Conservation (phyloP, 225 moss, liverwort and hornwort genomes). For the Climacium dendroides region DNA sequence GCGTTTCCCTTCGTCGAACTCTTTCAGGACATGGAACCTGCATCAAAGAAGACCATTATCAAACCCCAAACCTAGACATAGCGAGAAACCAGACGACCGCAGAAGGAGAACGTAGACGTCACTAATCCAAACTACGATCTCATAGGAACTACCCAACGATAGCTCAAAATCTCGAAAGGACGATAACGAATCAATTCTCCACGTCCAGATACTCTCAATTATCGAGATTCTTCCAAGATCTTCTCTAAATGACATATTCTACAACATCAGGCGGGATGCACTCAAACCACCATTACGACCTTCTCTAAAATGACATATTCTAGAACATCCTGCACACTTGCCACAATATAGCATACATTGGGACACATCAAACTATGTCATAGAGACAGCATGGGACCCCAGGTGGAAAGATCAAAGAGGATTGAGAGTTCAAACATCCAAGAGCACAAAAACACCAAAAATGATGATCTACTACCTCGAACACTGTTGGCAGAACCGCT, state of each 20-base stretch:
- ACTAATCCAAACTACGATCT: background rate
- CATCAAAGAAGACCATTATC: background rate
- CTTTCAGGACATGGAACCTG: conserved; percentile 79
- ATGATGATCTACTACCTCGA: conserved; percentile 7
- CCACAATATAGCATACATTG: background rate
- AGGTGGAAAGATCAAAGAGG: background rate
- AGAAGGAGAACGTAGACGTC: background rate
- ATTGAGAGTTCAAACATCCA: background rate
- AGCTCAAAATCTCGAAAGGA: background rate
- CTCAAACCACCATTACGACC: background rate
- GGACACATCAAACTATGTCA: background rate
- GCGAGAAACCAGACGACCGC: background rate
- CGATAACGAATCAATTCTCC: background rate
- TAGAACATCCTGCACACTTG: background rate
- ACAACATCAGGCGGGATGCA: background rate
- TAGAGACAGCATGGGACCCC: background rate
- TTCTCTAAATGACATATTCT: background rate
- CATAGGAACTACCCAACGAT: too few species aligned
- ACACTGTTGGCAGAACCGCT: conserved; percentile 96
- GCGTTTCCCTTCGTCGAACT: conserved; percentile 86
- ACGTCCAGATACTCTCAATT: background rate
- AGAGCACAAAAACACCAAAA: background rate
- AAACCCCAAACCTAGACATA: background rate
- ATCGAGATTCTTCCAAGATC: background rate
- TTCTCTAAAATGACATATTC: background rate